Evolutionary conservation across 345 rosid species (phyloP).

Genomic region (Lagerstroemia speciosa): DNA sequence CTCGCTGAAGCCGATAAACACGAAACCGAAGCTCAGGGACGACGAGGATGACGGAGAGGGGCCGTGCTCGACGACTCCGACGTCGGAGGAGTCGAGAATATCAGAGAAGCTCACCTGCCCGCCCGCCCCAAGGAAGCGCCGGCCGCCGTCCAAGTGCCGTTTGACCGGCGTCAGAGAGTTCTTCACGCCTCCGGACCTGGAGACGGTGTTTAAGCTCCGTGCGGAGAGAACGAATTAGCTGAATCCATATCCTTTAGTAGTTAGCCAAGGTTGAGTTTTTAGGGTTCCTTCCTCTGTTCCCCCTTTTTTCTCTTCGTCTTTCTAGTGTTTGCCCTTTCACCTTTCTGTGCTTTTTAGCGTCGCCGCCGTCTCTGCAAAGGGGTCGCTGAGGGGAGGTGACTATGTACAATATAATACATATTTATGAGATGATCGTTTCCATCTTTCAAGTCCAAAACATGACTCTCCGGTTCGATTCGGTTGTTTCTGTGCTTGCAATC

Average conservation of each 20-base stretch:
- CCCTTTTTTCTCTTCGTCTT: too few species aligned
- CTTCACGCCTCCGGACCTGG: slow-evolving; percentile 78
- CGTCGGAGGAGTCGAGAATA: slow-evolving; percentile 64
- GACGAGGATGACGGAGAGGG: slow-evolving; percentile 30
- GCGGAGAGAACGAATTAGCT: slow-evolving; percentile 43
- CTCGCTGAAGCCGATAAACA: slow-evolving; percentile 61
- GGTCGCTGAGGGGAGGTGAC: background rate
- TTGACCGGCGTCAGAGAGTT: slow-evolving; percentile 52
- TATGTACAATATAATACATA: background rate
- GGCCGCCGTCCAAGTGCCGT: slow-evolving; percentile 48
- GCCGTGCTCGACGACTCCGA: slow-evolving; percentile 60
- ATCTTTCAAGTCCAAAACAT: background rate
- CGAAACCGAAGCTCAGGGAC: slow-evolving; percentile 34
- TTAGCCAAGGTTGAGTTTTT: background rate
- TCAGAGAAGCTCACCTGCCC: slow-evolving; percentile 66
- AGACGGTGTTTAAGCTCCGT: slow-evolving; percentile 59
- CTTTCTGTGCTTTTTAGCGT: background rate
- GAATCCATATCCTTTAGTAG: background rate
- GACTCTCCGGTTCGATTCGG: background rate
- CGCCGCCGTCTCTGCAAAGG: background rate
- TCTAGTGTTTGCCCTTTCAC: background rate
- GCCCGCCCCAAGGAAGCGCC: slow-evolving; percentile 69
- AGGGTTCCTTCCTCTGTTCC: background rate
- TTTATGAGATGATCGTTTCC: background rate
- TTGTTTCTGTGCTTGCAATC: background rate